Evolutionary conservation across 768 basidiomycete genomes (phyloP).

Genomic region (Amanita brunnescens): DNA sequence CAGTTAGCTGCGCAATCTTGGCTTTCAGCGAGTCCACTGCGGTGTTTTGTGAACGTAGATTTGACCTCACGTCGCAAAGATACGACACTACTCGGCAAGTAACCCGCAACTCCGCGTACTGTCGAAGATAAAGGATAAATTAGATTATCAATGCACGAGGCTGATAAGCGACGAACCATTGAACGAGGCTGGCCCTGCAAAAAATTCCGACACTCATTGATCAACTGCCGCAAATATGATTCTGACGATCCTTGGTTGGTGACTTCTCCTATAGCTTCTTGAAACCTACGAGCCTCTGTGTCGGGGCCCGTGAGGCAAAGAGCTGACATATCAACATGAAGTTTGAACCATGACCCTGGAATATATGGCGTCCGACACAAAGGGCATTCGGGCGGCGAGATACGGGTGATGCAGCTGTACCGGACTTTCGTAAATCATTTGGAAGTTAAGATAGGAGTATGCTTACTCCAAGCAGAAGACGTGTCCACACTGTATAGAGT

Average conservation of each 20-base stretch:
- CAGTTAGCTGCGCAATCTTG: conserved; percentile 24
- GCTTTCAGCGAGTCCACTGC: conserved; percentile 22
- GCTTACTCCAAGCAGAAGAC: conserved; percentile 50
- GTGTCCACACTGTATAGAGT: conserved; percentile 64
- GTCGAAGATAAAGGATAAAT: conserved; percentile 7
- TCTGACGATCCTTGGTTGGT: conserved; percentile 50
- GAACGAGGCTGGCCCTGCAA: conserved; percentile 36
- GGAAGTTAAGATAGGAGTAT: neutral
- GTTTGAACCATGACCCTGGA: conserved; percentile 34
- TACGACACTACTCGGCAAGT: conserved; percentile 42
- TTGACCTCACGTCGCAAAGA: conserved; percentile 39
- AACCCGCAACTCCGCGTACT: conserved; percentile 47
- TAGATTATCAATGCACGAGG: neutral
- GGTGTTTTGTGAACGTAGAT: conserved; percentile 25
- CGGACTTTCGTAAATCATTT: neutral
- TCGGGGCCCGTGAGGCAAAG: conserved; percentile 23
- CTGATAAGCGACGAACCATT: conserved; percentile 25
- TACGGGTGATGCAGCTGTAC: conserved; percentile 44
- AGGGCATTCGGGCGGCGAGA: conserved; percentile 46
- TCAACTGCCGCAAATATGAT: conserved; percentile 37
- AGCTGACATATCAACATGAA: conserved; percentile 47
- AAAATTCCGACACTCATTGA: conserved; percentile 42
- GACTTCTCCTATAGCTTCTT: conserved; percentile 43
- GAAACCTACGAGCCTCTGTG: conserved; percentile 41
- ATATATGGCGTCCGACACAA: conserved; percentile 53